Conservation (phyloP, 208 protist genomes). For the Crithidia acanthocephali region DNA sequence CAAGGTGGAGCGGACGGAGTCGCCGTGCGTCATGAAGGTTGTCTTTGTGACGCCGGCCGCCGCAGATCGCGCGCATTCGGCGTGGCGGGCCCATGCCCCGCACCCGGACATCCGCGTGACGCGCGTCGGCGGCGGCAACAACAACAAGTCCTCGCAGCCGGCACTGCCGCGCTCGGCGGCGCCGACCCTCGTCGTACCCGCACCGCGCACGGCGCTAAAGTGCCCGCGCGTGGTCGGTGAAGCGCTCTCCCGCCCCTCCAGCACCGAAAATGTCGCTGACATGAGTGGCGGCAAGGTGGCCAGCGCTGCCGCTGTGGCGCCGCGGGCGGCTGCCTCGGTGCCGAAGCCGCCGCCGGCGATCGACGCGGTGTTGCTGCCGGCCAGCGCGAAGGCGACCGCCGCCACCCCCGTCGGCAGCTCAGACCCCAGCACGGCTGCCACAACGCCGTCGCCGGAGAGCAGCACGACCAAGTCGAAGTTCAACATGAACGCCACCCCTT, state of each 20-base stretch:
- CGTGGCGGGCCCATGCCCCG: constrained; percentile 9
- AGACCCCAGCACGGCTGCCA: background rate
- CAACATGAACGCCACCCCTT: constrained; percentile 24
- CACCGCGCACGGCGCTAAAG: constrained; percentile 5
- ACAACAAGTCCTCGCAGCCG: background rate
- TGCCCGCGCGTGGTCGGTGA: constrained; percentile 24
- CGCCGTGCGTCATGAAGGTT: background rate
- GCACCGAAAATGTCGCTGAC: background rate
- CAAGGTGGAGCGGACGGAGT: background rate
- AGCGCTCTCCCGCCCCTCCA: background rate
- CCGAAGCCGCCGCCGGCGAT: constrained; percentile 28
- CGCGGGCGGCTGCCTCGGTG: constrained; percentile 4
- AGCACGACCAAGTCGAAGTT: constrained; percentile 21
- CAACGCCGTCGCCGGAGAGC: constrained; percentile 19
- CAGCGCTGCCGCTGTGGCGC: background rate
- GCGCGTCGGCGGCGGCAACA: background rate
- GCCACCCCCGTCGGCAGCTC: constrained; percentile 2
- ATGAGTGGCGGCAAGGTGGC: background rate
- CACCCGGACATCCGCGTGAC: constrained; percentile 11
- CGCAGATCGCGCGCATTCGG: constrained; percentile 13
- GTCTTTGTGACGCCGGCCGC: constrained; percentile 12
- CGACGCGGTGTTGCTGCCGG: constrained; percentile 8
- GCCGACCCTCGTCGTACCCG: background rate
- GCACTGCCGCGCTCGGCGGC: background rate
- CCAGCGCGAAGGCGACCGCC: background rate